Evolutionary conservation across 176 grass and related monocot species (phyloP).

Genomic region (Oryza rufipogon): DNA sequence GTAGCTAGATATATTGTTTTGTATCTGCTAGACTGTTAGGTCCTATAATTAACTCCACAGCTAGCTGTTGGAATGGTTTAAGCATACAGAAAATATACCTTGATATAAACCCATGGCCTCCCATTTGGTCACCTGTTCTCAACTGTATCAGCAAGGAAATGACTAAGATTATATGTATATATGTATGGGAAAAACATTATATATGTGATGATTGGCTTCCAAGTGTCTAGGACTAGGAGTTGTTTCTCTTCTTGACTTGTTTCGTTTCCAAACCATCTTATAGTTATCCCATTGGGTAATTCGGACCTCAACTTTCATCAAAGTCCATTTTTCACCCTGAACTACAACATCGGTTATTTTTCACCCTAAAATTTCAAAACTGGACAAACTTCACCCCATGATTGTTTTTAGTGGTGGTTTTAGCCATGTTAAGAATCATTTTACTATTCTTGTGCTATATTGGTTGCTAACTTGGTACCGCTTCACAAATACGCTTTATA

Average conservation of each 20-base stretch:
- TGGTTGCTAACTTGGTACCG: no score
- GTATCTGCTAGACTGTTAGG: not conserved
- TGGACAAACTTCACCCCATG: no score
- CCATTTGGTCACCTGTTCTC: slow-evolving; percentile 5
- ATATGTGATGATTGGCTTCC: not conserved
- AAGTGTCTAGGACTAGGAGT: not conserved
- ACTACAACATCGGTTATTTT: no score
- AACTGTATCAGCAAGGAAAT: not conserved
- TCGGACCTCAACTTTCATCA: no score
- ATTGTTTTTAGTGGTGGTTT: no score
- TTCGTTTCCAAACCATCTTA: not conserved
- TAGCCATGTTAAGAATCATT: no score
- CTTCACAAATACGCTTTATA: no score
- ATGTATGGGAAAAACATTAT: not conserved
- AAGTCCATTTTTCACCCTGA: no score
- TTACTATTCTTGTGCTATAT: no score
- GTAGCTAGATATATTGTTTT: not conserved
- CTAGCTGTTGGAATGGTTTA: not conserved
- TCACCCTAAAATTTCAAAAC: no score
- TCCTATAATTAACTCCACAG: not conserved
- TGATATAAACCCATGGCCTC: not conserved
- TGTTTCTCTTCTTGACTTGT: not conserved
- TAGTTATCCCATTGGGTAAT: not conserved
- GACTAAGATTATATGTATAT: not conserved
- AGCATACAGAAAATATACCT: not conserved